phyloP scores from a whole-genome alignment of 352 stramenopile species.

The Phytophthora pini region DNA sequence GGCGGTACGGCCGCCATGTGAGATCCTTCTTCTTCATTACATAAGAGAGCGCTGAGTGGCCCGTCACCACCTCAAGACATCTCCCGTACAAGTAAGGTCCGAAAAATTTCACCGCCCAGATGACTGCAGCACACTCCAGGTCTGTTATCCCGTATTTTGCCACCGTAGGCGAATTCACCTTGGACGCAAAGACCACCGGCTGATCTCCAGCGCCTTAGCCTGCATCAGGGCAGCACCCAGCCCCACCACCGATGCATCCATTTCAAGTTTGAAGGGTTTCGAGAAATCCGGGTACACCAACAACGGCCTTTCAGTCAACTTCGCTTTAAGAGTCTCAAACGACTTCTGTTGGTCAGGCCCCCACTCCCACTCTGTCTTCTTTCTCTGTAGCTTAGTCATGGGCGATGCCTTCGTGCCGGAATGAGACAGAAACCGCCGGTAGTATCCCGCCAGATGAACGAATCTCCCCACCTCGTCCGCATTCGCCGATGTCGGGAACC shows the following conservation, averaged over 20 bases:
- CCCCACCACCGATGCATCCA: conserved; percentile 27
- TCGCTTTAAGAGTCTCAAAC: conserved; percentile 25
- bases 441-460: conserved; percentile 38
- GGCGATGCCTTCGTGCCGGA: conserved; percentile 20
- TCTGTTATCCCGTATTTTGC: conserved; percentile 34
- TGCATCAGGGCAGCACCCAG: conserved; percentile 34
- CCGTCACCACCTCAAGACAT: conserved; percentile 4
- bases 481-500: conserved; percentile 18
- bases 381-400: conserved; percentile 30
- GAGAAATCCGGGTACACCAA: conserved; percentile 37
- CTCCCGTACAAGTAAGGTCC: background rate
- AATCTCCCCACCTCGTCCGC: conserved; percentile 15
- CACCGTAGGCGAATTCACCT: conserved; percentile 22
- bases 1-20: background rate
- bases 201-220: conserved; percentile 13
- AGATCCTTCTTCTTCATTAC: conserved; percentile 2
- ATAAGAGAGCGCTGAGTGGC: background rate
- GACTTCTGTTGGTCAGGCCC: conserved; percentile 15
- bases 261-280: conserved; percentile 29
- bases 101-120: background rate
- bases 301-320: background rate
- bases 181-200: conserved; percentile 25
- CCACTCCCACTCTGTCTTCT: conserved; percentile 26
- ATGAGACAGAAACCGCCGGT: conserved; percentile 22
- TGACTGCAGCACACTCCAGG: conserved; percentile 30